Base-by-base conservation (phyloP, 805 yeast genomes). In the Dipodascopsis uninucleata region DNA sequence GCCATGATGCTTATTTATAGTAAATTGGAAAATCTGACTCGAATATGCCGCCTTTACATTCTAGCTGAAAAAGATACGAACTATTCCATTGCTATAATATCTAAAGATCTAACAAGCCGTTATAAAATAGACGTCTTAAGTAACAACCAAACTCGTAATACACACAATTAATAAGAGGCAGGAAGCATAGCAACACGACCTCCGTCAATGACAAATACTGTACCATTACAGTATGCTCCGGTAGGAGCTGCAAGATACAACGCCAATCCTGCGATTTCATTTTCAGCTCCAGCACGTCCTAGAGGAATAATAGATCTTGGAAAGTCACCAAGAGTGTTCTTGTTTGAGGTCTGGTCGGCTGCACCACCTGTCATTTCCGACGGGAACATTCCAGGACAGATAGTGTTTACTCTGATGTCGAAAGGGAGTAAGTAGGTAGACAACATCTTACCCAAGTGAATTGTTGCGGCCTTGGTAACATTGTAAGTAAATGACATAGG, bases 211-310 rank as follows among this genome's bases (percentile, higher is more conserved):
- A 68, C 68, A 31, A 81, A 66, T 57, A 80, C 85, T n/a, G 80
- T 60, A 35, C 88, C 89, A 7, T 82, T 78, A 31, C 81, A 73
- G 61, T 72, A 82, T 5, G 78, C 71, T 22, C 85, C 75, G 8
- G 86, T 86, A 57, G 77, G 79, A 36, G 82, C 74, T 2, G 85
- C 85, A 52, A 82, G 65, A 63, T 78, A 82, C 42, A 82, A 58
- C 61, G 78, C 81, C 6, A 86, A 83, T 45, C 87, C 87, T 4
- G 76, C 78, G 54, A 82, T 67, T 56, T 82, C 88, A 52, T 75
- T 70, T 16, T 85, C 82, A 17, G 68, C 59, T 12, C 79, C 86
- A 59, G 78, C 75, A 63, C 86, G 72, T 4, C 83, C 83, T 64
- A 76, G 57, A 46, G 89, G 88, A 20, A 71, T 70, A 47, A 66